Base-by-base conservation (phyloP, 441 rosid species). In the Populus hybrid region DNA sequence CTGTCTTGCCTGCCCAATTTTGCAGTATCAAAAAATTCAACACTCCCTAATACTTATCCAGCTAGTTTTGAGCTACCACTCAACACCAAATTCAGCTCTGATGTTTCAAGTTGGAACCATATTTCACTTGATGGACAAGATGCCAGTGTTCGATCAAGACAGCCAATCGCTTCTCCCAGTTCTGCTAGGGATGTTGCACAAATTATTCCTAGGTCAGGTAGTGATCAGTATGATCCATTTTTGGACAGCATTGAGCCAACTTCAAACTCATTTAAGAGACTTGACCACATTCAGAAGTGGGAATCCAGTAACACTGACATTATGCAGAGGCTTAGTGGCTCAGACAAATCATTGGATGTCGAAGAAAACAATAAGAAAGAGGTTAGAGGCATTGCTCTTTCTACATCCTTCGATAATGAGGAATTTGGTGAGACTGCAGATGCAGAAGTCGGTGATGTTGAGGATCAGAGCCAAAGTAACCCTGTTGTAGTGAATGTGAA, bases 191-290 rank as follows among this genome's bases (percentile, higher is more conserved):
- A 80, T 68, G 42, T 77, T 21, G 84, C 82, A 67, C 87, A 82
- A 61, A 36, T 72, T 82, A 76, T 80, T 82, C 80, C 84, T 4
- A 83, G 63, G 73, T 82, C 86, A 5, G 86, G 79, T 63, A 83
- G 85, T 57, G 91, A 88, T 77, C 92, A 88, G 84, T 94, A 93
- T 84, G 98, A 94, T 84, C 98, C 98, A 9, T 87, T 92, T 64
- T 83, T 93, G 61, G 98, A 95, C 87, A 90, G 97, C 83, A 81
- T 91, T 75, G 97, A 93, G 81, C 94, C 94, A 73, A 79, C 83
- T 12, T 80, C 89, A 76, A 86, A 79, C 70, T 81, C 83, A 1
- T 72, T 74, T 80, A 82, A 82, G 72, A 86, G 86, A 79, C 70
- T 71, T 70, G 87, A 84, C 76, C 68, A 81, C 79, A 75, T 76